Evolutionary conservation across 345 rosid genomes (phyloP).

Genomic region (Hypericum perforatum): DNA sequence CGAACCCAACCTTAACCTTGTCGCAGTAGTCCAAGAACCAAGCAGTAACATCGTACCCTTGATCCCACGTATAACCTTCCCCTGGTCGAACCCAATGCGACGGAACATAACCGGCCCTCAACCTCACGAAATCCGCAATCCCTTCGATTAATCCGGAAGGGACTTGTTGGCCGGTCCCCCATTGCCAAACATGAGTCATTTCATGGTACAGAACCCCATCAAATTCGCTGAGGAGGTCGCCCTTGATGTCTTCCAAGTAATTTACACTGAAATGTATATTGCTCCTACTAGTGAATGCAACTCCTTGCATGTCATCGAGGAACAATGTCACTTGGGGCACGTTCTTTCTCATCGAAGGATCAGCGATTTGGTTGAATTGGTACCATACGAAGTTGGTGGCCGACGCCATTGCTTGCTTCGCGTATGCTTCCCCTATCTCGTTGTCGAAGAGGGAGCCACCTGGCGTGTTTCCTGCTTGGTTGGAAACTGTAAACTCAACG

Average conservation of each 20-base stretch:
- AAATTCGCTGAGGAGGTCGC: conserved; percentile 17
- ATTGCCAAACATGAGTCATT: no score
- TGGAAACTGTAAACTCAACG: conserved; percentile 1
- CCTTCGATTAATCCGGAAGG: no score
- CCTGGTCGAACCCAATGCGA: no score
- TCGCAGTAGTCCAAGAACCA: no score
- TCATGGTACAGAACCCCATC: conserved; percentile 22
- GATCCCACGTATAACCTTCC: no score
- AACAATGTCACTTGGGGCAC: conserved; percentile 19
- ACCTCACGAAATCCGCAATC: no score
- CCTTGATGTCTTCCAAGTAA: conserved; percentile 16
- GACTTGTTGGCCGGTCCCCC: no score
- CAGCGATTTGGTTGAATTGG: conserved; percentile 32
- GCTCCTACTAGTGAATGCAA: conserved; percentile 14
- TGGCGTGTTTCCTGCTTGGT: conserved; percentile 20
- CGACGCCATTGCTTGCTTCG: conserved; percentile 16
- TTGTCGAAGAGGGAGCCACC: conserved; percentile 30
- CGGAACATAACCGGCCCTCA: no score
- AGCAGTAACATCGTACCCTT: no score
- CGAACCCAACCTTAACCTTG: no score
- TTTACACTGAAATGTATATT: conserved; percentile 21
- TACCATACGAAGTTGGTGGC: conserved; percentile 33
- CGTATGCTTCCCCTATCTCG: conserved; percentile 29
- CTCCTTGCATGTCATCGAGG: conserved; percentile 17
- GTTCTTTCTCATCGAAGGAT: conserved; percentile 18